phyloP scores from a whole-genome alignment of 495 filamentous ascomycete species.

The Apodospora peruviana region DNA sequence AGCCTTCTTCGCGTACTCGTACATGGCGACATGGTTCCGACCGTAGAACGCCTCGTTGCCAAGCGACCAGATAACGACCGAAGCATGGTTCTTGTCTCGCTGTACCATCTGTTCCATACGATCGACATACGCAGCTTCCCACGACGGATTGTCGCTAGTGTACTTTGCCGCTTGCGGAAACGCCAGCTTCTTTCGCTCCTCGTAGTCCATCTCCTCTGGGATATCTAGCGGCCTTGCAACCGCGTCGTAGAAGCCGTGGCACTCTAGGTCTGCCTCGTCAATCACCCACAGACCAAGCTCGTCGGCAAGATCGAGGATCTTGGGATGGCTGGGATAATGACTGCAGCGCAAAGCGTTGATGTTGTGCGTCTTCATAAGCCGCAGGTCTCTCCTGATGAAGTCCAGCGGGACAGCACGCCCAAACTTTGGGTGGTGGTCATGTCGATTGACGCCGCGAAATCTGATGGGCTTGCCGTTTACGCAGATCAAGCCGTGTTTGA shows the following conservation, averaged over 20 bases:
- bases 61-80: constrained; percentile 64
- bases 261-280: constrained; percentile 68
- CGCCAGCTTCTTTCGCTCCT: constrained; percentile 50
- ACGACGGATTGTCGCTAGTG: constrained; percentile 57
- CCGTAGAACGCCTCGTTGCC: constrained; percentile 69
- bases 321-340: constrained; percentile 56
- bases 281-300: constrained; percentile 66
- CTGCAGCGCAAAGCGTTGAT: constrained; percentile 60
- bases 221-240: constrained; percentile 41
- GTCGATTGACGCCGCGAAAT: constrained; percentile 57
- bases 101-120: constrained; percentile 57
- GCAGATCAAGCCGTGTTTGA: constrained; percentile 49
- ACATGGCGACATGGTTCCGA: constrained; percentile 58
- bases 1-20: constrained; percentile 48
- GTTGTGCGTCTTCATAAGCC: constrained; percentile 64
- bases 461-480: constrained; percentile 55
- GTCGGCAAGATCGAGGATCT: constrained; percentile 57
- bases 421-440: constrained; percentile 55
- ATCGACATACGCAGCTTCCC: constrained; percentile 61
- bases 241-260: constrained; percentile 57
- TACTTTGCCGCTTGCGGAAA: constrained; percentile 47
- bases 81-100: constrained; percentile 61
- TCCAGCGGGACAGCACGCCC: constrained; percentile 56
- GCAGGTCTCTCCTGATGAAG: constrained; percentile 51
- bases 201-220: constrained; percentile 41